Base-by-base conservation (phyloP, 1,284 basidiomycete genomes). In the Moesziomyces parantarcticus region DNA sequence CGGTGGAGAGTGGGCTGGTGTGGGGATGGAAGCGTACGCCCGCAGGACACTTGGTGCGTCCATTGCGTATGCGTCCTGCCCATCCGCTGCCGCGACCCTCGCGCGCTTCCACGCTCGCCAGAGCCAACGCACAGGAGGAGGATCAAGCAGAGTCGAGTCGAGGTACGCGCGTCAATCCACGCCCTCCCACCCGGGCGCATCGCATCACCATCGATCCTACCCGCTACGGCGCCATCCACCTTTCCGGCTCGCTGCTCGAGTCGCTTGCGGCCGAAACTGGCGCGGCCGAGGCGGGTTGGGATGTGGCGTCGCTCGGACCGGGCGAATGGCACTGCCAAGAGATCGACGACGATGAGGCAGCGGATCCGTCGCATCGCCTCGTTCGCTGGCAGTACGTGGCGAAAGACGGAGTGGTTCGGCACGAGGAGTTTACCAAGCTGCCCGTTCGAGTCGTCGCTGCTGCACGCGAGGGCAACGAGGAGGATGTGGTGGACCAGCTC, bases 1-100 rank as follows among this genome's bases (percentile, higher is more conserved):
- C 62, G 1, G 75, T 82, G 11, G 54, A 78, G 13, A 64, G 47
- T 7, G 79, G 73, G 0, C 18, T 55, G 48, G 75, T 58, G 21
- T 80, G 80, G 80, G 80, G 80, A n/a, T 82, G 80, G 80, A 79
- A 81, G 39, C 59, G 57, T 26, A 81, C 78, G 40, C 78, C 79
- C 3, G 75, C 77, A 22, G 76, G 76, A 34, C 78, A 81, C 20
- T 58, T 82, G 7, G 50, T 82, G 32, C 70, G 80, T 26, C 80
- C 80, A n/a, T 41, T 82, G 57, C 72, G 73, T 39, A 72, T 82
- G 66, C 72, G 80, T 23, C 80, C 78, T 10, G 41, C 58, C 3
- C 75, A 70, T 23, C 80, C 78, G 3, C 32, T 82, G 36, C 70
- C 79, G 0, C 47, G 45, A 14, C 78, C 79, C 9, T 53, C 63